Conservation (phyloP, 345 rosid genomes). For the Syzygium grande region DNA sequence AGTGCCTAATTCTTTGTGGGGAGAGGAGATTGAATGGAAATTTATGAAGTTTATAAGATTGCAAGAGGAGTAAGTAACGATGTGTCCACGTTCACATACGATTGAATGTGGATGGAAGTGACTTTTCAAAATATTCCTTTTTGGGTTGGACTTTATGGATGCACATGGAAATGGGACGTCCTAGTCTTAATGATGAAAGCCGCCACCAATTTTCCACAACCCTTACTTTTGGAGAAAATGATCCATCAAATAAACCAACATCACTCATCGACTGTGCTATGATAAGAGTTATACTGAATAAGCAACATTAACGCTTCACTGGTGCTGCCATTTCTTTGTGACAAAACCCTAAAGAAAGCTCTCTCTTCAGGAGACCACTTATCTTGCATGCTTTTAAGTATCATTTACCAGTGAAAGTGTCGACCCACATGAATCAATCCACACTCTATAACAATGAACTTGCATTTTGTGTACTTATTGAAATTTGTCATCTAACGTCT, state of each 20-base stretch:
- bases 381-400: not conserved
- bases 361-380: not conserved
- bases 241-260: not conserved
- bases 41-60: not conserved
- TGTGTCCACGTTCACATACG: not conserved
- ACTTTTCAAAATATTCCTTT: not conserved
- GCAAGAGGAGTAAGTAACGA: not conserved
- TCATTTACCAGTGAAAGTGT: not conserved
- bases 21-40: not conserved
- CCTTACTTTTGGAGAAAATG: not conserved
- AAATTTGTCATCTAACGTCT: not conserved
- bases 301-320: not conserved
- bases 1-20: not conserved
- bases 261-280: not conserved
- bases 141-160: not conserved
- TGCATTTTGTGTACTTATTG: not conserved
- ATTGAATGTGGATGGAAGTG: not conserved
- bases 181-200: not conserved
- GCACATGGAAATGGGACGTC: not conserved
- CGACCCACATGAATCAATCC: not conserved
- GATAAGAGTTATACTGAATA: not conserved
- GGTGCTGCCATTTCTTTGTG: not conserved
- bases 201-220: conserved; percentile 3
- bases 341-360: too few species aligned
- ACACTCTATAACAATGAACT: not conserved